Evolutionary conservation across 768 basidiomycete species (phyloP), one percentile per base, ranked within the genome.

Genomic region (Mrakia frigida): DNA sequence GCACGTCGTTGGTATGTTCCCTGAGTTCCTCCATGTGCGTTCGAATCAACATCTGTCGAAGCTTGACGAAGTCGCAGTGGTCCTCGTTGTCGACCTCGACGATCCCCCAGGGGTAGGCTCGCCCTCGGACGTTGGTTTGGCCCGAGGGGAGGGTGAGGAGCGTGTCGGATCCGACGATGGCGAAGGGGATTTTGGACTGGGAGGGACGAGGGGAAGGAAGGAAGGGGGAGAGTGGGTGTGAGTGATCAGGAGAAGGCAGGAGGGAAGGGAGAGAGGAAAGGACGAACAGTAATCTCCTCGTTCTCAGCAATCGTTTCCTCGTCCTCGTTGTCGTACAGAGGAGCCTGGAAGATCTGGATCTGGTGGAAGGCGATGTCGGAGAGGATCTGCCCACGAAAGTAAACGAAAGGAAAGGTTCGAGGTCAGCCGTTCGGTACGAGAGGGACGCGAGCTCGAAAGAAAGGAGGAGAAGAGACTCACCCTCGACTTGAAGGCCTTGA

Each of bases 1-100:
- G 88, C 52, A 91, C 89, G 81, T 93, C 90, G 82, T 96, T 95
- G 80, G 97, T 98, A 84, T 95, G 92, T 85, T 98, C 97, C 82
- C 96, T 87, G 79, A 99, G 87, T 84, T 99, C 97, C 84, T 99
- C 97, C 97, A 99, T 99, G 84, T 98, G 97, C 14, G 96, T 98
- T 75, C 97, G 89, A 80, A 99, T 91, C 52, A 99, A 91, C 97
- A 99, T 98, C 84, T 98, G 97, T 72, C 97, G 91, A 78, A 99
- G 91, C 85, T 98, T 98, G 84, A 98, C 96, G 83, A 99, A 99
- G 84, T 99, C 97, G 80, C 97, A 99, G 82, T 99, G 97, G 25
- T 94, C 92, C 82, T 98, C 97, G 81, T 99, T 98, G 86, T 99
- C 97, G 35, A 99, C 97, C 83, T 99, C 97, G 79, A 98, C 94